Evolutionary conservation across 352 stramenopile genomes (phyloP).

Genomic region (Elongisporangium undulatum): DNA sequence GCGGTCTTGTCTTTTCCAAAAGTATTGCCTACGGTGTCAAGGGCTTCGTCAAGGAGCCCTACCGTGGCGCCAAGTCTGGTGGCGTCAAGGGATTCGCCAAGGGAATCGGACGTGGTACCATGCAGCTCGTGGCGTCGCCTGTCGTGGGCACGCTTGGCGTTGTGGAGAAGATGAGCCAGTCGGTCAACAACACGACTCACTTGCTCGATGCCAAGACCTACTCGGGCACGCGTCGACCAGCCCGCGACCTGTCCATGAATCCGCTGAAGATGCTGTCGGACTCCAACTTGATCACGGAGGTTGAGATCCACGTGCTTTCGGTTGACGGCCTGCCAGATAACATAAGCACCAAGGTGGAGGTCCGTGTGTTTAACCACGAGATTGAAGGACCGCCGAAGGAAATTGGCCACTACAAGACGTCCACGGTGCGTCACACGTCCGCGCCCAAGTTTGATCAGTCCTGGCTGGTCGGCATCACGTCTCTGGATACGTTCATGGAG

Average conservation of each 20-base stretch:
- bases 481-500: constrained; percentile 73
- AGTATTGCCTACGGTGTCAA: constrained; percentile 70
- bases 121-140: constrained; percentile 76
- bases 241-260: constrained; percentile 50
- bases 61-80: constrained; percentile 65
- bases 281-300: constrained; percentile 83
- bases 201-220: constrained; percentile 78
- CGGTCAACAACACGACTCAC: constrained; percentile 84
- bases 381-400: constrained; percentile 38
- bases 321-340: constrained; percentile 68
- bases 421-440: constrained; percentile 52
- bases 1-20: constrained; percentile 73
- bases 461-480: constrained; percentile 71
- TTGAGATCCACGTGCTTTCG: constrained; percentile 74
- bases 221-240: constrained; percentile 68
- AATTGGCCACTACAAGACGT: constrained; percentile 66
- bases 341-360: constrained; percentile 62
- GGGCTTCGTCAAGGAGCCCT: constrained; percentile 79
- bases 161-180: constrained; percentile 82
- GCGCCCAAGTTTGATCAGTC: constrained; percentile 81
- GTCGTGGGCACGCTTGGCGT: constrained; percentile 78
- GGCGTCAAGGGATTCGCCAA: constrained; percentile 83
- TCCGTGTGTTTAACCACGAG: constrained; percentile 55
- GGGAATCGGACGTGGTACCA: constrained; percentile 68
- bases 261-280: constrained; percentile 72